phyloP scores from a whole-genome alignment of 495 filamentous ascomycete species.

The Talaromyces thailandensis region DNA sequence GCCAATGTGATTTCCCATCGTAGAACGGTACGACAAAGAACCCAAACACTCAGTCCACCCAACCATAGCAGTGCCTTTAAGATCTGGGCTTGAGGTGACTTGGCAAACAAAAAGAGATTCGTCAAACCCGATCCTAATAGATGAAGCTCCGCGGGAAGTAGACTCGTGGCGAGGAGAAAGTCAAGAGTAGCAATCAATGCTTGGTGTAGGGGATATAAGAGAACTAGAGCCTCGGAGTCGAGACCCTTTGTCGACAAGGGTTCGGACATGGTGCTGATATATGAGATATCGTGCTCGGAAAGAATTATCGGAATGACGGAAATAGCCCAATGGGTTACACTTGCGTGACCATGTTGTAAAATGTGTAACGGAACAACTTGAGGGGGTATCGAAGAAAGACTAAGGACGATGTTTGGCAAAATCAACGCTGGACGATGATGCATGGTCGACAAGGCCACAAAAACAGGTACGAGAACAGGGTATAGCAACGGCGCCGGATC shows the following conservation, averaged over 20 bases:
- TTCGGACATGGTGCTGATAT: slow-evolving; percentile 12
- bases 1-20: slow-evolving; percentile 79
- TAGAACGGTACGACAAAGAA: slow-evolving; percentile 66
- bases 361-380: slow-evolving; percentile 52
- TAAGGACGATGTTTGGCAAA: slow-evolving; percentile 71
- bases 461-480: slow-evolving; percentile 64
- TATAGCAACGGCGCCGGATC: slow-evolving; percentile 91
- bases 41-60: slow-evolving; percentile 68
- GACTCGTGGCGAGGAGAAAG: slow-evolving; percentile 76
- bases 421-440: slow-evolving; percentile 45
- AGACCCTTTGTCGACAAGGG: slow-evolving; percentile 34
- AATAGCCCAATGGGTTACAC: slow-evolving; percentile 63
- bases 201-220: slow-evolving; percentile 82
- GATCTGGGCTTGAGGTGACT: slow-evolving; percentile 77
- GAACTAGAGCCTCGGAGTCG: slow-evolving; percentile 50
- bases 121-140: slow-evolving; percentile 75
- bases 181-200: slow-evolving; percentile 64
- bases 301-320: slow-evolving; percentile 52
- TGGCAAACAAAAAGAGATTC: slow-evolving; percentile 68
- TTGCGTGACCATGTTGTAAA: slow-evolving; percentile 29
- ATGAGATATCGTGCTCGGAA: slow-evolving; percentile 30
- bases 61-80: slow-evolving; percentile 79
- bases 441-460: slow-evolving; percentile 70
- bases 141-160: slow-evolving; percentile 79
- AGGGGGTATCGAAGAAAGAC: slow-evolving; percentile 68